Percentiles rank a stretch among this genome's conserved stretches.
These are phyloP conservation scores for Avena eriantha DNA, from an alignment of 176 grass and related monocot species.

Conservation along the genomic window DNA sequence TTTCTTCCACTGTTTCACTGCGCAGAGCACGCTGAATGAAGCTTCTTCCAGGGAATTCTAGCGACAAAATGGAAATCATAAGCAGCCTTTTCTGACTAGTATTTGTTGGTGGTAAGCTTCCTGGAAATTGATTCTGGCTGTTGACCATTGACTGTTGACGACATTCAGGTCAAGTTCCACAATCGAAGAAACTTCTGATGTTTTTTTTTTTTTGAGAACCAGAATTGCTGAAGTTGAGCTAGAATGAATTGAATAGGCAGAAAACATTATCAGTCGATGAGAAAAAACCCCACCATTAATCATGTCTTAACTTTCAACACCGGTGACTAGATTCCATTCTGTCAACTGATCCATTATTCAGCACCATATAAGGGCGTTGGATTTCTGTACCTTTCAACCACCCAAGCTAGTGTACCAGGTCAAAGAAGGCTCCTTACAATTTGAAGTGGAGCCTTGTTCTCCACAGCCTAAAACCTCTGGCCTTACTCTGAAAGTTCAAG, in stretches of 20 bases:
- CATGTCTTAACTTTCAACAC: constrained; percentile 3
- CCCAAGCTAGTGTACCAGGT: neutral
- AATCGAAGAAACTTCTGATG: neutral
- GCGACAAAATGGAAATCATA: too few species aligned
- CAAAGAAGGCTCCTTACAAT: constrained; percentile 32
- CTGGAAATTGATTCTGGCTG: neutral
- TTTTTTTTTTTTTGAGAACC: too few species aligned
- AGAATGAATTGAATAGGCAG: neutral
- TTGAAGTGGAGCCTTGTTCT: too few species aligned
- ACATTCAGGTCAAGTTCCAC: too few species aligned
- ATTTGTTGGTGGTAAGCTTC: too few species aligned
- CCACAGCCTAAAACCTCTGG: neutral
- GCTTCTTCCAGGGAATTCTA: too few species aligned
- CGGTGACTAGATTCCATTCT: neutral
- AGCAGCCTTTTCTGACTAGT: too few species aligned
- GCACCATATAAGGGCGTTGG: constrained; percentile 4
- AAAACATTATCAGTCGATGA: neutral
- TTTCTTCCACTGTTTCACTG: too few species aligned
- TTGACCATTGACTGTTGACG: neutral
- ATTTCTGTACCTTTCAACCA: neutral
- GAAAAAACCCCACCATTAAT: neutral
- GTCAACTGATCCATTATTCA: constrained; percentile 7
- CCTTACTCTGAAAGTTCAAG: constrained; percentile 38
- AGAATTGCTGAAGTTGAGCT: neutral
- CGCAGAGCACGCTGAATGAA: too few species aligned